Evolutionary conservation across 257 asterid species (phyloP).

Genomic region (Lycium barbarum): DNA sequence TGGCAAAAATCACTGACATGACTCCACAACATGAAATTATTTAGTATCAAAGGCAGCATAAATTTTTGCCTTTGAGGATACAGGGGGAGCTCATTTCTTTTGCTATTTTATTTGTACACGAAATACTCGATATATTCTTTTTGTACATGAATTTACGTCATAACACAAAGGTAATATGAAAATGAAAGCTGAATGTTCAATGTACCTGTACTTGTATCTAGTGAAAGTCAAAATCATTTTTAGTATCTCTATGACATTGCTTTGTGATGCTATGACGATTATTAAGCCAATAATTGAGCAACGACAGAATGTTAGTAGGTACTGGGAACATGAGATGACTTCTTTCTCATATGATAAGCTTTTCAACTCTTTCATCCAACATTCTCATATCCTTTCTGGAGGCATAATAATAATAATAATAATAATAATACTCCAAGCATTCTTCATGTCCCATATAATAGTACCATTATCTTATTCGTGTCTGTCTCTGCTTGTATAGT

Average conservation of each 20-base stretch:
- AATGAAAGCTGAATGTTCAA: constrained; percentile 6
- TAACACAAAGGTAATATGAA: background rate
- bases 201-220: constrained; percentile 1
- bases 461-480: constrained; percentile 18
- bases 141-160: constrained; percentile 28
- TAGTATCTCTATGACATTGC: background rate
- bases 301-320: background rate
- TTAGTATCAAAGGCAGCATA: background rate
- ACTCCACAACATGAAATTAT: background rate
- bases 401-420: too few species aligned
- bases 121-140: constrained; percentile 6
- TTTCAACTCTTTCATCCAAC: background rate
- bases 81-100: background rate
- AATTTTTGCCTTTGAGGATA: background rate
- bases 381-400: constrained; percentile 11
- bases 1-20: constrained; percentile 54
- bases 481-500: background rate
- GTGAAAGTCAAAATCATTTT: constrained; percentile 19
- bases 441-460: background rate
- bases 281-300: constrained; percentile 18
- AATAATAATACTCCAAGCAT: too few species aligned
- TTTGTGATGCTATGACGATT: background rate
- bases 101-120: constrained; percentile 15
- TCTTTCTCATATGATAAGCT: background rate
- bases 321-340: background rate